phyloP scores from a whole-genome alignment of 176 grass and related monocot species.

The Ensete glaucum region DNA sequence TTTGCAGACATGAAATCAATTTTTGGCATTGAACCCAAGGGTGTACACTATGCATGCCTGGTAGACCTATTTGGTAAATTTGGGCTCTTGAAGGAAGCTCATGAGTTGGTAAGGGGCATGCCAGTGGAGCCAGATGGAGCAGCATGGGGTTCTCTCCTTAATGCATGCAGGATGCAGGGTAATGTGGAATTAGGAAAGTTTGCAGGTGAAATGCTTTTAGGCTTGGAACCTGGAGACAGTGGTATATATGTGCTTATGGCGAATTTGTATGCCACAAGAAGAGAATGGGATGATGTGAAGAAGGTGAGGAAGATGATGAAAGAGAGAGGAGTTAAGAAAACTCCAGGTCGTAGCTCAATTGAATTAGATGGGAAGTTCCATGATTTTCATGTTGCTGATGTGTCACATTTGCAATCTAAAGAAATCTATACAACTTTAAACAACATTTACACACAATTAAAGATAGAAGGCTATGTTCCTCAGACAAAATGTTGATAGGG shows the following conservation, averaged over 20 bases:
- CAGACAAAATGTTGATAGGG: slow-evolving; percentile 6
- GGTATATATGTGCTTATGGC: slow-evolving; percentile 62
- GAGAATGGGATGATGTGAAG: slow-evolving; percentile 50
- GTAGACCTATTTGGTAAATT: slow-evolving; percentile 60
- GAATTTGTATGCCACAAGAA: slow-evolving; percentile 56
- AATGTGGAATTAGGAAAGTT: slow-evolving; percentile 44
- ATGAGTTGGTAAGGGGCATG: slow-evolving; percentile 45
- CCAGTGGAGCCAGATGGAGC: slow-evolving; percentile 40
- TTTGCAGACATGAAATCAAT: slow-evolving; percentile 49
- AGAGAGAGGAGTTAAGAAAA: slow-evolving; percentile 54
- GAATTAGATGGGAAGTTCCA: slow-evolving; percentile 46
- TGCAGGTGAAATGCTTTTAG: slow-evolving; percentile 41
- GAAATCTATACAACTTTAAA: slow-evolving; percentile 41
- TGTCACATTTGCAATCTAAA: slow-evolving; percentile 37
- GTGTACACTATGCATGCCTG: slow-evolving; percentile 52
- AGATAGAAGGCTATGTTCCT: slow-evolving; percentile 34
- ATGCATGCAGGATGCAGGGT: slow-evolving; percentile 46
- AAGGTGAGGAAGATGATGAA: slow-evolving; percentile 46
- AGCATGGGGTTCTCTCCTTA: slow-evolving; percentile 53
- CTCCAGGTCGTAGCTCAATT: slow-evolving; percentile 45
- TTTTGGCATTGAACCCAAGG: slow-evolving; percentile 38
- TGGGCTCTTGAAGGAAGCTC: slow-evolving; percentile 50
- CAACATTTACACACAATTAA: slow-evolving; percentile 48
- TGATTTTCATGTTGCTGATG: slow-evolving; percentile 36
- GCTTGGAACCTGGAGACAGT: slow-evolving; percentile 44